Base-by-base conservation (phyloP, 768 basidiomycete species). In the Tephrocybe rancida region DNA sequence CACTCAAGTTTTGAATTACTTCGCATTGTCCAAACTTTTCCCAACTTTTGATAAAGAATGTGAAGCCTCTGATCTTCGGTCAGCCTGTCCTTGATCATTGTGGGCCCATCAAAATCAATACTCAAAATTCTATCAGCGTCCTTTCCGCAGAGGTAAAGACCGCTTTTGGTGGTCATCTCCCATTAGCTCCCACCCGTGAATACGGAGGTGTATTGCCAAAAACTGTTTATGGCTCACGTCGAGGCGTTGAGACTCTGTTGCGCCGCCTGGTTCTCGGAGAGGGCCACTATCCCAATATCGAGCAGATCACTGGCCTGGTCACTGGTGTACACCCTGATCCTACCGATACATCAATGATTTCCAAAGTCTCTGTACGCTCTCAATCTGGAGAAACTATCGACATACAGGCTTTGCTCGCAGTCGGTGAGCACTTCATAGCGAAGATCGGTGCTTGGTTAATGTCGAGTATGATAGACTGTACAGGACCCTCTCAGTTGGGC, bases 211-310 rank as follows among this genome's bases (percentile, higher is more conserved):
- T 18, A 2, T 51, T 63, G 18, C 62, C 63, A 13, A 54, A 63
- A 21, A 64, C 57, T 3, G 44, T 66, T 32, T 59, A 50, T 45
- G 38, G 58, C 16, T 62, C 57, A 24, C 61, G 70, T 14, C 57
- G 60, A 14, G 59, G 59, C 22, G 57, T 66, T 26, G 71, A 72
- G 54, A 70, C 68, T 3, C 56, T 70, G 4, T 46, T 72, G 13
- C 54, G 63, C 42, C 64, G 69, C 11, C 60, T 70, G 2, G 57
- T 70, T 16, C 14, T 63, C 14, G 57, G 57, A 11, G 55, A 59
- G 19, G 49, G 52, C 2, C 42, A 38, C 1, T 64, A 60, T 43
- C 52, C 61, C 10, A 61, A 66, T 22, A 64, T 71, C 32, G 42
- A 61, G n/a, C 56, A 62, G 30, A 37, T 64, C 1, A 52, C 58